Evolutionary conservation across 2,329 filamentous ascomycete species (phyloP).

Genomic region (Ophiosphaerella herpotricha): DNA sequence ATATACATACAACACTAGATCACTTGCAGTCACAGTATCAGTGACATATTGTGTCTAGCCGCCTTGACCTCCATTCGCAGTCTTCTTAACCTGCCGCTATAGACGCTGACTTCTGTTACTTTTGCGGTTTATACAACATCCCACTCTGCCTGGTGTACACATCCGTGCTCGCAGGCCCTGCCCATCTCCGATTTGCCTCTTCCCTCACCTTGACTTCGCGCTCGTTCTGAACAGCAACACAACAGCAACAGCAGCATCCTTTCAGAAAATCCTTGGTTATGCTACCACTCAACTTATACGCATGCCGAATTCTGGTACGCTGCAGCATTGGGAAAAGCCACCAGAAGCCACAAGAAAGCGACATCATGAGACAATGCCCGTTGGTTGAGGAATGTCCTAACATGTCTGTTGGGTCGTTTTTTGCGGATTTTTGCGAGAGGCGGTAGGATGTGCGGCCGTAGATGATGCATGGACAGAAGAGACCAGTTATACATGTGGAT

Average conservation of each 20-base stretch:
- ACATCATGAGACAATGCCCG: constrained; percentile 46
- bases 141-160: constrained; percentile 34
- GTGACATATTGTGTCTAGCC: no score
- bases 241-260: constrained; percentile 49
- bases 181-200: constrained; percentile 46
- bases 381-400: constrained; percentile 45
- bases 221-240: constrained; percentile 52
- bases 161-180: constrained; percentile 43
- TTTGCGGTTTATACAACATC: constrained; percentile 45
- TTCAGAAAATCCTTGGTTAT: constrained; percentile 40
- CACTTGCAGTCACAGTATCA: no score
- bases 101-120: constrained; percentile 9
- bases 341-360: constrained; percentile 43
- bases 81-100: not conserved
- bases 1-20: not conserved
- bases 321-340: constrained; percentile 46
- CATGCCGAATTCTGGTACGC: constrained; percentile 46
- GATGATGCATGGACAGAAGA: constrained; percentile 51
- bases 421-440: constrained; percentile 42
- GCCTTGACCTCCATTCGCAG: no score
- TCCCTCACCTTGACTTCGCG: constrained; percentile 51
- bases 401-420: constrained; percentile 50
- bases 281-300: constrained; percentile 51
- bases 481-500: constrained; percentile 45
- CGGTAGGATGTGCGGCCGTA: constrained; percentile 52